phyloP scores from a whole-genome alignment of 2,329 filamentous ascomycete genomes.

The Fusarium agapanthi region DNA sequence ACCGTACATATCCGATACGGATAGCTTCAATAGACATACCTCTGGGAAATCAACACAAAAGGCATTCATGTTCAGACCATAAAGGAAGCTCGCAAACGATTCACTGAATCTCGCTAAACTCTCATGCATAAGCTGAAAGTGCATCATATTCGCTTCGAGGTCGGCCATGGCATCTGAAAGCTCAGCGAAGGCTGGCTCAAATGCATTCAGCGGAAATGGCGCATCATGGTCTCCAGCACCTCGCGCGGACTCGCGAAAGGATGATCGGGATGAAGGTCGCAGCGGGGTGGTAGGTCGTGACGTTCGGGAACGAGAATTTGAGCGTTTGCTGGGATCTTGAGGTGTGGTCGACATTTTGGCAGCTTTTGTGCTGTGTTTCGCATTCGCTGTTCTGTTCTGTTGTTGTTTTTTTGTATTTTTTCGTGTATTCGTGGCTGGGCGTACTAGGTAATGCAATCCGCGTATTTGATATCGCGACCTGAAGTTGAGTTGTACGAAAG shows the following conservation, averaged over 20 bases:
- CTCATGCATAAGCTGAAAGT: constrained; percentile 96
- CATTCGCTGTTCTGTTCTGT: neutral
- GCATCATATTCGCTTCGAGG: constrained; percentile 96
- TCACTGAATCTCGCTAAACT: constrained; percentile 92
- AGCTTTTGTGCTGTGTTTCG: neutral
- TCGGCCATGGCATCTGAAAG: constrained; percentile 94
- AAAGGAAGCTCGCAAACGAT: constrained; percentile 94
- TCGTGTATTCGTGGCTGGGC: neutral
- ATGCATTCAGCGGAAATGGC: constrained; percentile 76
- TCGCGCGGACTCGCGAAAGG: constrained; percentile 79
- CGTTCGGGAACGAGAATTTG: constrained; percentile 68
- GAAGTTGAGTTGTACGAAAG: constrained; percentile 19
- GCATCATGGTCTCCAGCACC: constrained; percentile 60
- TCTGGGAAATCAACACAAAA: constrained; percentile 98
- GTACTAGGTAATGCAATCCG: neutral
- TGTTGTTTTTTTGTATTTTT: neutral
- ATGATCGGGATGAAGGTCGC: constrained; percentile 87
- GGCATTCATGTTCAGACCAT: constrained; percentile 98
- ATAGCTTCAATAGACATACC: constrained; percentile 56
- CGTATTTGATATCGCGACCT: neutral
- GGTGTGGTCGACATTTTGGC: constrained; percentile 42
- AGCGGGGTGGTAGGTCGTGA: constrained; percentile 92
- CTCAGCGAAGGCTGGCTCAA: constrained; percentile 93
- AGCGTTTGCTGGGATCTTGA: constrained; percentile 50
- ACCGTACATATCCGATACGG: neutral